Evolutionary conservation across 495 filamentous ascomycete species (phyloP).

Genomic region (Hyaloscypha finlandica): DNA sequence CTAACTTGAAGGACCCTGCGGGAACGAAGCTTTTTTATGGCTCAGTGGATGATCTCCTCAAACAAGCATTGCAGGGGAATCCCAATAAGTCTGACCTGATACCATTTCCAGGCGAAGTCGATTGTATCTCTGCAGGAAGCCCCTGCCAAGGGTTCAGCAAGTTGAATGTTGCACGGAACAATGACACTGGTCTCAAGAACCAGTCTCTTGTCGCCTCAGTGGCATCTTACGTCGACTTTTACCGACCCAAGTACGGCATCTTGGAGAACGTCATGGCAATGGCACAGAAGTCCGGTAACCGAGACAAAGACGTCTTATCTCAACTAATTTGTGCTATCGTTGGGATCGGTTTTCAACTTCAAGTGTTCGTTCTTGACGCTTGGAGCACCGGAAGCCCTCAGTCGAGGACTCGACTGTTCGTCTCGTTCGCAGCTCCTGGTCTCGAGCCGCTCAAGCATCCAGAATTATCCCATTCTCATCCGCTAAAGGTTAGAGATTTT

Average conservation of each 20-base stretch:
- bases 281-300: slow-evolving; percentile 42
- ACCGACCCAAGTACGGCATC: slow-evolving; percentile 68
- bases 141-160: slow-evolving; percentile 74
- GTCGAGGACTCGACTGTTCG: slow-evolving; percentile 62
- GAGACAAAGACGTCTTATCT: slow-evolving; percentile 61
- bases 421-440: slow-evolving; percentile 65
- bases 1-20: slow-evolving; percentile 48
- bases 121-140: slow-evolving; percentile 69
- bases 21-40: slow-evolving; percentile 56
- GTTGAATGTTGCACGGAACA: slow-evolving; percentile 52
- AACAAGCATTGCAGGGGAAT: slow-evolving; percentile 53
- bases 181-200: slow-evolving; percentile 54
- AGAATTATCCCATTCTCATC: slow-evolving; percentile 61
- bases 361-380: slow-evolving; percentile 63
- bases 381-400: slow-evolving; percentile 69
- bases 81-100: slow-evolving; percentile 39
- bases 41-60: slow-evolving; percentile 69
- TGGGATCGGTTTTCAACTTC: slow-evolving; percentile 71
- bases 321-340: slow-evolving; percentile 70
- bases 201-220: slow-evolving; percentile 73
- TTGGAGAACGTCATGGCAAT: slow-evolving; percentile 73
- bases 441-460: slow-evolving; percentile 54
- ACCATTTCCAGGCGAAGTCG: slow-evolving; percentile 60
- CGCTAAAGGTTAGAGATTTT: slow-evolving; percentile 29
- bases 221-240: slow-evolving; percentile 71